Conservation (phyloP, 1,284 basidiomycete genomes). For the Anthracocystis panici-leucophaei region DNA sequence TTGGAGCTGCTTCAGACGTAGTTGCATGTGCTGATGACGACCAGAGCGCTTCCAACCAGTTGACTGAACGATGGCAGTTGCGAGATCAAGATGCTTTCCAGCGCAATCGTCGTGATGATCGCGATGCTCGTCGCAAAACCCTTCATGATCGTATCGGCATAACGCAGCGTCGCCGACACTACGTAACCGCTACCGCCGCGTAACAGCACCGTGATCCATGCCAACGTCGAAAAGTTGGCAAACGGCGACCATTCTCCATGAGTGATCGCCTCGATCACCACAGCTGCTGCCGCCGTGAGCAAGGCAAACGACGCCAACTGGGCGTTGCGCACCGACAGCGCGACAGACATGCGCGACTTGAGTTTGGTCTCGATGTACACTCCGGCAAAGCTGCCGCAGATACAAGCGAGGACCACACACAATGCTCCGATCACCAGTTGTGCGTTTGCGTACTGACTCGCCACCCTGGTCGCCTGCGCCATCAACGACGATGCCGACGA, state of each 20-base stretch:
- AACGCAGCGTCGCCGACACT: slow-evolving; percentile 37
- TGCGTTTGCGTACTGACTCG: slow-evolving; percentile 7
- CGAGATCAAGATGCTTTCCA: slow-evolving; percentile 27
- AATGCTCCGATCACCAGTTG: slow-evolving; percentile 11
- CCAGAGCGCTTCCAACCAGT: slow-evolving; percentile 26
- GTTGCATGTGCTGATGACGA: slow-evolving; percentile 36
- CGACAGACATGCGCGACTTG: slow-evolving; percentile 40
- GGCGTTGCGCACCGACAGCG: slow-evolving; percentile 42
- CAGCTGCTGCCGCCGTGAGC: slow-evolving; percentile 24
- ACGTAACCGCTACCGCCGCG: slow-evolving; percentile 36
- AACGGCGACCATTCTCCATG: slow-evolving; percentile 20
- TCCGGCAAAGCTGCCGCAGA: slow-evolving; percentile 43
- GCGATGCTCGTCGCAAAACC: slow-evolving; percentile 46
- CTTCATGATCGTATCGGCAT: slow-evolving; percentile 49
- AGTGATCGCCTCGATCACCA: slow-evolving; percentile 18
- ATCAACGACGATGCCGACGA: background rate
- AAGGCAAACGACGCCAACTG: slow-evolving; percentile 36
- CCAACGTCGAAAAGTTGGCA: slow-evolving; percentile 23
- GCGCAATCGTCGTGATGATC: slow-evolving; percentile 37
- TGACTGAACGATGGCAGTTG: slow-evolving; percentile 18
- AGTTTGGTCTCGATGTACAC: slow-evolving; percentile 44
- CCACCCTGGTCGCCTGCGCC: slow-evolving; percentile 14
- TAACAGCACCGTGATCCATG: slow-evolving; percentile 37
- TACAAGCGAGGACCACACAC: slow-evolving; percentile 33
- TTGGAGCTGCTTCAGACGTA: too few relatives aligned